Evolutionary conservation across 2,329 filamentous ascomycete genomes (phyloP).

Genomic region (Bipolaris gigantea): DNA sequence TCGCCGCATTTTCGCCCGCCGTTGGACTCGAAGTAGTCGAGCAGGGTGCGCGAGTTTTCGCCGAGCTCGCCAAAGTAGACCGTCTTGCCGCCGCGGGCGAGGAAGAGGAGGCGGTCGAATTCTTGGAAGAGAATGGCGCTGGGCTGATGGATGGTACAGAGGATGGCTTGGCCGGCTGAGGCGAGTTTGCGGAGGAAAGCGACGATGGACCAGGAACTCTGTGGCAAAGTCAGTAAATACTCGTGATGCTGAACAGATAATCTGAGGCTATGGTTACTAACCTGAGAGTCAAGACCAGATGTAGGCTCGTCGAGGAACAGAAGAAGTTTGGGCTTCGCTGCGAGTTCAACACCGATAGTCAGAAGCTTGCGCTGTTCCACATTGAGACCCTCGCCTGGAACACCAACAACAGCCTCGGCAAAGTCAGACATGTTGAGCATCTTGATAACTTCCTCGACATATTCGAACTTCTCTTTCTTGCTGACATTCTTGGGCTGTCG

Average conservation of each 20-base stretch:
- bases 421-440: constrained; percentile 70
- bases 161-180: constrained; percentile 49
- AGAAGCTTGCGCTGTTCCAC: constrained; percentile 71
- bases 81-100: constrained; percentile 49
- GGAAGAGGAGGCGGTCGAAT: constrained; percentile 50
- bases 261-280: constrained; percentile 5
- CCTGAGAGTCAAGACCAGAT: constrained; percentile 62
- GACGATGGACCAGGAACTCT: constrained; percentile 64
- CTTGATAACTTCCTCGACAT: constrained; percentile 66
- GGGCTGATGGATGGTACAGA: constrained; percentile 54
- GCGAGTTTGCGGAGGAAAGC: constrained; percentile 65
- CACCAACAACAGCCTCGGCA: constrained; percentile 66
- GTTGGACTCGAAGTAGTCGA: constrained; percentile 62
- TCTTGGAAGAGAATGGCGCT: constrained; percentile 50
- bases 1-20: constrained; percentile 62
- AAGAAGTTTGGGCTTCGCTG: constrained; percentile 65
- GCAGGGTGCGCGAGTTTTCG: constrained; percentile 45
- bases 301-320: constrained; percentile 65
- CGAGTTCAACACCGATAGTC: constrained; percentile 73
- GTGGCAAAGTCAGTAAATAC: constrained; percentile 10
- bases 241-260: neutral
- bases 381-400: constrained; percentile 64
- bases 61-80: constrained; percentile 55
- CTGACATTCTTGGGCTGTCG: constrained; percentile 57
- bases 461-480: constrained; percentile 61